phyloP scores from a whole-genome alignment of 352 stramenopile genomes.

The Pythium pectinolyticum region DNA sequence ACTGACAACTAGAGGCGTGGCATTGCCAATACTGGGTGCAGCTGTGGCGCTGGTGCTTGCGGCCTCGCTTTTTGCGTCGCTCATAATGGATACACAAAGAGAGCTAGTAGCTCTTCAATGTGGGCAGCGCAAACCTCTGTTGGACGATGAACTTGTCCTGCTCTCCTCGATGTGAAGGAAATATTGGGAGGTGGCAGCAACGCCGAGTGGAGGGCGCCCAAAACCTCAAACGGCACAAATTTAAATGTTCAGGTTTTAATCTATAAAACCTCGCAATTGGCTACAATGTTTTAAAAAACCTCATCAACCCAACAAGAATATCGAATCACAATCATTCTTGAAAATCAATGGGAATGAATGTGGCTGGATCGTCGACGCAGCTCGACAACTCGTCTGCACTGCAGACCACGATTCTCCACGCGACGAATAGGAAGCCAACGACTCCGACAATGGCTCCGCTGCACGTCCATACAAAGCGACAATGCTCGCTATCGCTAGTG shows the following conservation, averaged over 20 bases:
- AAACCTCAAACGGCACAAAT: not conserved
- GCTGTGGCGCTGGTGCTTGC: no score
- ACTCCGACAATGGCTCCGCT: no score
- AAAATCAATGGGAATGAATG: not conserved
- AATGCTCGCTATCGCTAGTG: not conserved
- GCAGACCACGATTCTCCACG: not conserved
- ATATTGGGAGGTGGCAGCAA: not conserved
- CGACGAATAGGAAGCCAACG: not conserved
- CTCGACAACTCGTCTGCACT: not conserved
- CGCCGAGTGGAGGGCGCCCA: not conserved
- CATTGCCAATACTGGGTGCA: no score
- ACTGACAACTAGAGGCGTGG: no score
- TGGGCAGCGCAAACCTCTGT: slow-evolving; percentile 25
- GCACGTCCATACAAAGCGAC: not conserved
- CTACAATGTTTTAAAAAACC: not conserved
- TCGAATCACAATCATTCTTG: slow-evolving; percentile 3
- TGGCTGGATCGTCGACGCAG: not conserved
- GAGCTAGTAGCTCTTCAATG: slow-evolving; percentile 17
- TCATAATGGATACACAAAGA: slow-evolving; percentile 28
- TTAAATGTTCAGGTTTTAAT: no score
- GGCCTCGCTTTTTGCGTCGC: no score
- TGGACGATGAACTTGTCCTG: slow-evolving; percentile 32
- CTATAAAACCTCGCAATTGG: no score
- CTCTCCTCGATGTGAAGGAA: no score
- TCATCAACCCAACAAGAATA: not conserved